phyloP scores from a whole-genome alignment of 768 basidiomycete genomes.

The Boletellus sp. region DNA sequence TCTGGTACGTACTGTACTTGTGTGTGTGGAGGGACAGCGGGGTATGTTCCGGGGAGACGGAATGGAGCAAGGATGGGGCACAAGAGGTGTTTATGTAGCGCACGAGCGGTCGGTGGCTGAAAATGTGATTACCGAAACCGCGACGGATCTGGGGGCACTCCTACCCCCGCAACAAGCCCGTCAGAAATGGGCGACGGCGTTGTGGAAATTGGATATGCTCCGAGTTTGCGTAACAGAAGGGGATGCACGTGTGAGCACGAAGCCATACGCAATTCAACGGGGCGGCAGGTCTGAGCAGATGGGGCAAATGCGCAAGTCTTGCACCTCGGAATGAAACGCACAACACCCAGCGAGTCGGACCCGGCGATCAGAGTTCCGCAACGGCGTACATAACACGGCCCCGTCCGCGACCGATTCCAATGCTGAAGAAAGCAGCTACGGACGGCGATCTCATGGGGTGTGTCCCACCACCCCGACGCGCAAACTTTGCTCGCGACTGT shows the following conservation, averaged over 20 bases:
- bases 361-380: not conserved
- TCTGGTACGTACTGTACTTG: conserved; percentile 10
- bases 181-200: no score
- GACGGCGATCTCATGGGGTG: no score
- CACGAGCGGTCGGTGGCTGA: conserved; percentile 19
- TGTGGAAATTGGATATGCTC: not conserved
- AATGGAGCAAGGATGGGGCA: not conserved
- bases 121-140: conserved; percentile 9
- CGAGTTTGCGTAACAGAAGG: conserved; percentile 12
- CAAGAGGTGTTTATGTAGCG: conserved; percentile 23
- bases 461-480: no score
- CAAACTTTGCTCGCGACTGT: no score
- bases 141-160: not conserved
- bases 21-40: not conserved
- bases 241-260: conserved; percentile 1
- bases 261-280: not conserved
- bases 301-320: conserved; percentile 2
- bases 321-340: not conserved
- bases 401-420: no score
- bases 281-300: not conserved
- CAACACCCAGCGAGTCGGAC: not conserved
- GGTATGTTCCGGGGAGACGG: not conserved
- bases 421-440: no score
- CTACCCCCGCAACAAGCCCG: conserved; percentile 1
- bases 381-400: not conserved